These are phyloP conservation scores for Encephalitozoon hellem DNA, from an alignment of 371 early-diverging fungal genomes.

Conservation along the genomic window DNA sequence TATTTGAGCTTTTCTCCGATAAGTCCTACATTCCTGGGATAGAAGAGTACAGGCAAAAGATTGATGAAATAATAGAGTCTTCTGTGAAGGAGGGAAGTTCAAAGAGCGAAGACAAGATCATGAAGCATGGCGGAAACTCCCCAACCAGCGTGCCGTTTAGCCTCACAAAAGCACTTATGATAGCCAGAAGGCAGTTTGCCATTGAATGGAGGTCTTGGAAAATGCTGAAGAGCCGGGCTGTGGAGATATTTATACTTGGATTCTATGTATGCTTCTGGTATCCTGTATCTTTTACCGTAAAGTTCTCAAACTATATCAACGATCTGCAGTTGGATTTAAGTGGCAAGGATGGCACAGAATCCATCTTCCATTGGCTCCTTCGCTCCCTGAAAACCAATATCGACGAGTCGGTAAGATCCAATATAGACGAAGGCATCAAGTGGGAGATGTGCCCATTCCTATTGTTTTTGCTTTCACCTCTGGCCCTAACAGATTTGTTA, in stretches of 20 bases:
- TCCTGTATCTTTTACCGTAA: background rate
- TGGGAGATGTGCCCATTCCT: background rate
- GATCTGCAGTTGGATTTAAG: background rate
- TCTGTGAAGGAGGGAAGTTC: background rate
- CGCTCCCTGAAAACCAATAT: background rate
- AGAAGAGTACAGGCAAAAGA: background rate
- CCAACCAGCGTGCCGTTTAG: background rate
- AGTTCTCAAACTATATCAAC: background rate
- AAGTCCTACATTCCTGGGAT: background rate
- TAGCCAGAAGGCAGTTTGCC: background rate
- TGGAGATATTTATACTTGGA: background rate
- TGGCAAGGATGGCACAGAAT: background rate
- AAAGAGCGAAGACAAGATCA: background rate
- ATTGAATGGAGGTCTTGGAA: conserved; percentile 1
- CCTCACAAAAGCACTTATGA: background rate
- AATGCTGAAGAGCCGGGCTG: background rate
- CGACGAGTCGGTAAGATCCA: background rate
- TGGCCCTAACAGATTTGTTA: background rate
- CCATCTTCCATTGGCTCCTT: background rate
- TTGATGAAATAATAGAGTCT: background rate
- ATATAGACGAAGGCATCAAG: background rate
- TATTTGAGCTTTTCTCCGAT: conserved; percentile 66
- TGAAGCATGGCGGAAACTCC: background rate
- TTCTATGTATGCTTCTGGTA: background rate
- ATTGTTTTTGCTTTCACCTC: background rate